phyloP scores from a whole-genome alignment of 2,329 filamentous ascomycete genomes.

The Fusarium compactum region DNA sequence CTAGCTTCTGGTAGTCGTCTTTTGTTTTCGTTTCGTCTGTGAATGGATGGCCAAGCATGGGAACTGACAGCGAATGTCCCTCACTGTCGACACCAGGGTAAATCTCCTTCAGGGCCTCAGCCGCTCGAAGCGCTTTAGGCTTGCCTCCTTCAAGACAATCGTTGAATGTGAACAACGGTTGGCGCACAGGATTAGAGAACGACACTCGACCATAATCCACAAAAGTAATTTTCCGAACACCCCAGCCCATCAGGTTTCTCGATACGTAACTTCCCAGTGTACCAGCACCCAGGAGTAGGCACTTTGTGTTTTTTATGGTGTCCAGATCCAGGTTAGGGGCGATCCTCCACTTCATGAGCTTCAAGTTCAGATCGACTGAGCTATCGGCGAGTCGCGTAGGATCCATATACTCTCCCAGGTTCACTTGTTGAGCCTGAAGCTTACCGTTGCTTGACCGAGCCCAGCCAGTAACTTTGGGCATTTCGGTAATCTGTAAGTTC shows the following conservation, averaged over 20 bases:
- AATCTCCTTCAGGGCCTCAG: slow-evolving; percentile 83
- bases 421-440: slow-evolving; percentile 80
- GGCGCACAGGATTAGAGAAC: slow-evolving; percentile 95
- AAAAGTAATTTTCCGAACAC: slow-evolving; percentile 93
- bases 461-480: slow-evolving; percentile 97
- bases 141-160: slow-evolving; percentile 89
- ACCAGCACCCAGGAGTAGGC: slow-evolving; percentile 89
- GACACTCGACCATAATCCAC: slow-evolving; percentile 94
- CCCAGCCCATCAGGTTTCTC: slow-evolving; percentile 93
- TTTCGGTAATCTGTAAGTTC: slow-evolving; percentile 60
- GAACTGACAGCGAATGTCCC: slow-evolving; percentile 86
- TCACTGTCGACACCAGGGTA: slow-evolving; percentile 89
- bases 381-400: slow-evolving; percentile 88
- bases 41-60: slow-evolving; percentile 95
- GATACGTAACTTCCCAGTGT: slow-evolving; percentile 96
- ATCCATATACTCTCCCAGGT: slow-evolving; percentile 94
- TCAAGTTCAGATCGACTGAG: slow-evolving; percentile 94
- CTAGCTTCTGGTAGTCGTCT: slow-evolving; percentile 79
- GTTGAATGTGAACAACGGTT: slow-evolving; percentile 90
- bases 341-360: slow-evolving; percentile 99
- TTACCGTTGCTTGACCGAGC: slow-evolving; percentile 86
- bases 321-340: slow-evolving; percentile 90
- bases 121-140: slow-evolving; percentile 84
- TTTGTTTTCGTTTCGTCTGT: slow-evolving; percentile 76
- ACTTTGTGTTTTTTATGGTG: slow-evolving; percentile 88